phyloP scores from a whole-genome alignment of 441 rosid genomes.

The Cnidoscolus chayamansa region DNA sequence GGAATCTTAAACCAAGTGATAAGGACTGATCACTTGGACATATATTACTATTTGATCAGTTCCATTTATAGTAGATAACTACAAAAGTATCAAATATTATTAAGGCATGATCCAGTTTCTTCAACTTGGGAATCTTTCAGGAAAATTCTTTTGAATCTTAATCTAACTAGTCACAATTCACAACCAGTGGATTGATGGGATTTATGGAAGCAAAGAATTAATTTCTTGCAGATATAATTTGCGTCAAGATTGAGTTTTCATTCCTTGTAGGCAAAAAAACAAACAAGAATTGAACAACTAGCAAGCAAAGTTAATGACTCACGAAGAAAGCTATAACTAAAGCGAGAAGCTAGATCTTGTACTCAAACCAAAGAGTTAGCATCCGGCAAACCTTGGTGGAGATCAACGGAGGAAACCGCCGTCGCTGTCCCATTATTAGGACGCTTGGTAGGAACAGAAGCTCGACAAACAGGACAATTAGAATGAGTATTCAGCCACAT shows the following conservation, averaged over 20 bases:
- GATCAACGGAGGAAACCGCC: slow-evolving; percentile 30
- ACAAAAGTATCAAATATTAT: too few relatives aligned
- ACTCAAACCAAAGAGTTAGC: slow-evolving; percentile 60
- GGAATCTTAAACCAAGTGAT: too few relatives aligned
- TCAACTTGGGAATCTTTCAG: too few relatives aligned
- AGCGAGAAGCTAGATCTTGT: slow-evolving; percentile 1
- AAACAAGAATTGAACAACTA: neutral
- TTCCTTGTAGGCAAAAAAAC: neutral
- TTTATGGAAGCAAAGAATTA: neutral
- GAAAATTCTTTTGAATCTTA: too few relatives aligned
- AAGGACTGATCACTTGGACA: too few relatives aligned
- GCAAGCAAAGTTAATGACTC: neutral
- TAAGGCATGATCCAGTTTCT: too few relatives aligned
- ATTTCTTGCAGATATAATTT: neutral
- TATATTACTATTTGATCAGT: too few relatives aligned
- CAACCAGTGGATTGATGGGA: neutral
- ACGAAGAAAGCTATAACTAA: neutral
- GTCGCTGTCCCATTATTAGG: slow-evolving; percentile 15
- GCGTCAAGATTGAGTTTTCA: neutral
- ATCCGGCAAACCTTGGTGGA: slow-evolving; percentile 73
- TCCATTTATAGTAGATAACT: too few relatives aligned
- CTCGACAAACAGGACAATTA: slow-evolving; percentile 78
- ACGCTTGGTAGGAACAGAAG: slow-evolving; percentile 40
- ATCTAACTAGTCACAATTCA: too few relatives aligned
- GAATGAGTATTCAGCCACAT: slow-evolving; percentile 56